Evolutionary conservation across 805 yeast species (phyloP).

Genomic region (Millerago galiae): DNA sequence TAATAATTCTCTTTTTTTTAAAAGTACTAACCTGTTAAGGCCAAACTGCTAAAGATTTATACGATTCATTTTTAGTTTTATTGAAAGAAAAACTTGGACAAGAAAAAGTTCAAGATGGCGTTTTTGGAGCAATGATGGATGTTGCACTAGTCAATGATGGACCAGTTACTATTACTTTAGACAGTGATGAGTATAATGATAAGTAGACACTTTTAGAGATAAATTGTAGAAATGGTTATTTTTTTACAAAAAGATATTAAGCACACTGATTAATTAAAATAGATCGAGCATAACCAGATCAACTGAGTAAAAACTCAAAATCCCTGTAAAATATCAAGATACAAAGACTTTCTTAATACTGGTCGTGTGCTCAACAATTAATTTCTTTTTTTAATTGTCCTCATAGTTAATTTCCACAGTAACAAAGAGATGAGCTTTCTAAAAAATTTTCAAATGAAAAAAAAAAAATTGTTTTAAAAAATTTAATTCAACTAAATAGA

Average conservation of each 20-base stretch:
- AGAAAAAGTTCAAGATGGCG: slow-evolving; percentile 74
- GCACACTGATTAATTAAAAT: no score
- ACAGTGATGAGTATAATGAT: slow-evolving; percentile 36
- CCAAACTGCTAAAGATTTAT: slow-evolving; percentile 35
- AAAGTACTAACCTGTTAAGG: slow-evolving; percentile 72
- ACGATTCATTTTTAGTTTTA: slow-evolving; percentile 42
- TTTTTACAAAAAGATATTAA: no score
- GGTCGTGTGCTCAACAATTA: not conserved
- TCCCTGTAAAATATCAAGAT: not conserved
- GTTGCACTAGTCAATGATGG: slow-evolving; percentile 86
- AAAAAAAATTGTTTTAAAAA: not conserved
- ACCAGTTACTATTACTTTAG: slow-evolving; percentile 83
- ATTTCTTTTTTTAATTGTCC: no score
- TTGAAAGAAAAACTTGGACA: slow-evolving; percentile 50
- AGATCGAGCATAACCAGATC: not conserved
- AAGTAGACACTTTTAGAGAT: not conserved
- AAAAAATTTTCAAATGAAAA: not conserved
- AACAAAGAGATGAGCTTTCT: not conserved
- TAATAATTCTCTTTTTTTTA: no score
- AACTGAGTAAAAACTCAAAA: not conserved
- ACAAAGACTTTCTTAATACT: not conserved
- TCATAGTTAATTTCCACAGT: not conserved
- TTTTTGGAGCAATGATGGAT: slow-evolving; percentile 97
- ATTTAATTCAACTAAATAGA: not conserved
- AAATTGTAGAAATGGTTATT: not conserved